A percentile compares a stretch with the other conserved stretches of the same genome.
Conservation (phyloP, 169 alveolate species). For the Cryptosporidium parvum region DNA sequence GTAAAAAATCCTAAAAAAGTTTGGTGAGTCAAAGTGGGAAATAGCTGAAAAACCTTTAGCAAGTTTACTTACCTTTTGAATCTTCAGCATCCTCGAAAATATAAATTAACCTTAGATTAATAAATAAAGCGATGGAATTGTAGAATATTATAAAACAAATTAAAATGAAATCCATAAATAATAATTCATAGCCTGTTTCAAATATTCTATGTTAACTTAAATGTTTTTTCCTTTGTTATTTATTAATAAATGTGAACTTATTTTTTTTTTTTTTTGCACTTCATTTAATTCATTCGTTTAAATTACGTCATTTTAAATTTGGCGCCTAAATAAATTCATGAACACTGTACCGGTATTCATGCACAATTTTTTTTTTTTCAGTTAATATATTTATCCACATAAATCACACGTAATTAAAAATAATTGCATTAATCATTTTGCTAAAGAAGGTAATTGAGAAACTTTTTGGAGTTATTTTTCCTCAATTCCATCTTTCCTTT, state of each 20-base stretch:
- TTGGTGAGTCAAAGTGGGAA: neutral
- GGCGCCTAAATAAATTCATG: conserved; percentile 66
- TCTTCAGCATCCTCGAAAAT: conserved; percentile 68
- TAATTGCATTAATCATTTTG: neutral
- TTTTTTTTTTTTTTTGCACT: too few relatives aligned
- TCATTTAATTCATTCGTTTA: neutral
- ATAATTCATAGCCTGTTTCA: neutral
- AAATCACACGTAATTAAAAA: neutral
- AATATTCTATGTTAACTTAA: neutral
- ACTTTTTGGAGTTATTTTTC: neutral
- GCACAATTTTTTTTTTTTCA: neutral
- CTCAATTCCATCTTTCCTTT: neutral
- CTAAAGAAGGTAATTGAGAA: neutral
- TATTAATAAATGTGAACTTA: too few relatives aligned
- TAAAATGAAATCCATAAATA: conserved; percentile 59
- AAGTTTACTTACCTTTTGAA: conserved; percentile 48
- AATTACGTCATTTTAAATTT: conserved; percentile 16
- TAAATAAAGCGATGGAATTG: conserved; percentile 36
- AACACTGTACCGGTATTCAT: conserved; percentile 48
- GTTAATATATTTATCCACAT: neutral
- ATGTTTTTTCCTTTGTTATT: too few relatives aligned
- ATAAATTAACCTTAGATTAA: conserved; percentile 40
- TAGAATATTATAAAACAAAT: conserved; percentile 50
- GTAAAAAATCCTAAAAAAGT: conserved; percentile 13
- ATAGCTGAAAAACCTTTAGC: neutral